Evolutionary conservation across 208 protist species (phyloP).

Genomic region (Trypanosoma melophagium): DNA sequence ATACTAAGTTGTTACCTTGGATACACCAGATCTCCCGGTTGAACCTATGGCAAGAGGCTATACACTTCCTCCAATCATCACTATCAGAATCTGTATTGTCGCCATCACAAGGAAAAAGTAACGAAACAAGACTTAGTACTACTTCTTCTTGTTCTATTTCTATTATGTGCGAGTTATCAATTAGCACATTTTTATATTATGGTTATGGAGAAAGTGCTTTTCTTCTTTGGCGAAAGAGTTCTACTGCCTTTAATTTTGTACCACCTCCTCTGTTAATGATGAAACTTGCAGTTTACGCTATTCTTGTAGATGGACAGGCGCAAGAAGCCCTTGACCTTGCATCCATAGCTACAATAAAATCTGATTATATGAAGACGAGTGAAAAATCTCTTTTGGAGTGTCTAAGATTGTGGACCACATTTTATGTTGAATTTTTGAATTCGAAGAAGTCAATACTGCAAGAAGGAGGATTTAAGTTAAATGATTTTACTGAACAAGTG

Average conservation of each 20-base stretch:
- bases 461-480: background rate
- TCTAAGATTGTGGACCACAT: slow-evolving; percentile 3
- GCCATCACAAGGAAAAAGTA: background rate
- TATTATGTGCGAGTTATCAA: slow-evolving; percentile 16
- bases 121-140: background rate
- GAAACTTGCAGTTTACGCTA: slow-evolving; percentile 38
- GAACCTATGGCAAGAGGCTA: slow-evolving; percentile 22
- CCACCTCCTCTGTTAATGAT: slow-evolving; percentile 28
- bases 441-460: background rate
- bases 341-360: background rate
- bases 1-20: background rate
- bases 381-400: background rate
- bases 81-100: too few relatives aligned
- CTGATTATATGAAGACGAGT: background rate
- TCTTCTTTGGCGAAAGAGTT: slow-evolving; percentile 29
- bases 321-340: slow-evolving; percentile 40
- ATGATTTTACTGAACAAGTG: background rate
- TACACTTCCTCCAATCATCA: slow-evolving; percentile 10
- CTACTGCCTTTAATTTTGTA: slow-evolving; percentile 11
- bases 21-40: background rate
- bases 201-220: slow-evolving; percentile 31
- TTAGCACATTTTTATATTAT: slow-evolving; percentile 32
- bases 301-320: slow-evolving; percentile 43
- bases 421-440: slow-evolving; percentile 6
- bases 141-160: too few relatives aligned